Evolutionary conservation across 768 basidiomycete species (phyloP), one percentile per base, ranked within the genome.

Genomic region (Panaeolus papilionaceus): DNA sequence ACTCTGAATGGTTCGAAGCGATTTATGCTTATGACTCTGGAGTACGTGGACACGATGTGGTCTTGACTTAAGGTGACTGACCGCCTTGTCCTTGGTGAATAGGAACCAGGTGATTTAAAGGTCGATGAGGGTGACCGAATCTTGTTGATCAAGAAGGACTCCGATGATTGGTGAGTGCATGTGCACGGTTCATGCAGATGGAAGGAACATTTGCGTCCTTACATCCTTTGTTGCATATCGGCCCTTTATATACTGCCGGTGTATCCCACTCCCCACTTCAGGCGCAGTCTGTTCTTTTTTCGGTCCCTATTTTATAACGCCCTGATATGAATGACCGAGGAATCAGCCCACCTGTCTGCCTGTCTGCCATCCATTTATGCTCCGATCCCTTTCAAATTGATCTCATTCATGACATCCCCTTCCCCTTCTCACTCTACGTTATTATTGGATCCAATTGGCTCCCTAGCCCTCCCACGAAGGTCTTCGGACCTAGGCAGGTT

Each of bases 1-100:
- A 78, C 40, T 92, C 91, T 4, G 90, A 92, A 68, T 94, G 93
- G 93, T 92, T 87, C 16, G 88, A 93, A 71, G 93, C 82, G 4
- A 71, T 92, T 76, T 94, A 94, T 73, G 92, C 92, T 68, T 94
- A 92, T 79, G 79, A 79, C 49, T 89, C 92, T 63, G 80, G 81
- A 71, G 92, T 93, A 70, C 28, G 76, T 75, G 38, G 28, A 11
- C 28, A 37, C 65, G 63, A 64, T 12, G 47, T 62, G 33, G 39
- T 38, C 23, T 63, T 20, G 28, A 14, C 18, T 58, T 26, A 8
- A 40, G 23, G n/a, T n/a, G 14, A 39, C 45, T 69, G 61, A 42
- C 38, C 33, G 51, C 63, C n/a, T 44, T 23, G 45, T 33, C 42
- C 68, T 33, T 18, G 23, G 23, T 69, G 0, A 64, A 39, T 66